phyloP scores from a whole-genome alignment of 2,329 filamentous ascomycete genomes.

The Ceratocystis colombiana region DNA sequence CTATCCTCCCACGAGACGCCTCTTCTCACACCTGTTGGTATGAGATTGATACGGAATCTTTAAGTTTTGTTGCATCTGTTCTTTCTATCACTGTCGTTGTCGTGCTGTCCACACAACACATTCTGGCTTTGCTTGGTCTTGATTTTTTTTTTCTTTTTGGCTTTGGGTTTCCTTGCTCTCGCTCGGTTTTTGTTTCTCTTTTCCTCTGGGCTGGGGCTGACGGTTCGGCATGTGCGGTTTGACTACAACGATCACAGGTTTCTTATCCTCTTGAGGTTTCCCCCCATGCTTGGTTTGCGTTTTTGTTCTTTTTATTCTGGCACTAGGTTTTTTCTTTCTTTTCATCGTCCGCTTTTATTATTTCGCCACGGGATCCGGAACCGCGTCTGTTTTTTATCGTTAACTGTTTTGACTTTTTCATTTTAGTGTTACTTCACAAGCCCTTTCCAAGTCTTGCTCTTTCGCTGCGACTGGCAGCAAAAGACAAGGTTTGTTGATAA shows the following conservation, averaged over 20 bases:
- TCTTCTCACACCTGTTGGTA: neutral
- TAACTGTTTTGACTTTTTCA: conserved; percentile 14
- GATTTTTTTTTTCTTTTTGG: conserved; percentile 11
- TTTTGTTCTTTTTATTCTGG: neutral
- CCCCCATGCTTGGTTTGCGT: neutral
- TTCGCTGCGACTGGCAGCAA: too few species aligned
- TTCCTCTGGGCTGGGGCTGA: conserved; percentile 9
- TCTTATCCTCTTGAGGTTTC: conserved; percentile 8
- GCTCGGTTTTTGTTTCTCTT: conserved; percentile 13
- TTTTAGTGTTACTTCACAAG: conserved; percentile 12
- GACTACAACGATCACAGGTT: neutral
- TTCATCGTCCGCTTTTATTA: conserved; percentile 3
- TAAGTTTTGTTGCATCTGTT: conserved; percentile 7
- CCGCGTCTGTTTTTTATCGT: conserved; percentile 22
- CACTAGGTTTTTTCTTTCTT: neutral
- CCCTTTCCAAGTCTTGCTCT: neutral
- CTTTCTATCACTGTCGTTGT: neutral
- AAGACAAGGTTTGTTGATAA: neutral
- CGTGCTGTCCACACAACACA: neutral
- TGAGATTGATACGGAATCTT: conserved; percentile 7
- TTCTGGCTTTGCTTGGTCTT: neutral
- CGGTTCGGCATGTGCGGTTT: conserved; percentile 16
- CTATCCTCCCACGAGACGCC: neutral
- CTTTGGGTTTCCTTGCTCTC: neutral
- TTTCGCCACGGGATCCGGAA: conserved; percentile 23